Evolutionary conservation across 225 moss, liverwort and hornwort species (phyloP), one percentile per base, ranked within the genome.

Genomic region (Pleurozium schreberi): DNA sequence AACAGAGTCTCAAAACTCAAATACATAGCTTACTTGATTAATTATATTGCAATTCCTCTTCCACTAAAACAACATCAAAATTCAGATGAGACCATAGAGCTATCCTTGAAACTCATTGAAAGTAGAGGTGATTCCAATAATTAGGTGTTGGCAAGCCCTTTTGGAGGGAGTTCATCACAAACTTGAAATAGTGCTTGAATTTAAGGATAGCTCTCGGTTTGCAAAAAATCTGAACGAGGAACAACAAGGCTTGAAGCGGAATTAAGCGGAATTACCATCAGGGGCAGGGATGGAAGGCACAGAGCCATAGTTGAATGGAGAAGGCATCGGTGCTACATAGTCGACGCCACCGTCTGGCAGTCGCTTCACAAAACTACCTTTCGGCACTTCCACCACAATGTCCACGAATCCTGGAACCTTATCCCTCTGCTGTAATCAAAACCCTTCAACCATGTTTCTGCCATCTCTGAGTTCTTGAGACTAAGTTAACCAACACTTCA

Each of bases 321-420:
- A 94, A 91, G 95, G 95, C 85, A 95, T 55, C 27, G 95, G 95
- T 84, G 87, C 92, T 70, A 95, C 91, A 75, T 94, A 95, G 76
- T 95, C 95, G 31, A 95, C 85, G 33, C 85, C 89, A 71, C 95
- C 95, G 79, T 91, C 77, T 57, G 94, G 93, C 66, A 92, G 80
- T 64, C 95, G 85, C 91, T 95, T 95, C 91, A 95, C 94, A 57
- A 95, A 95, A 85, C 95, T 95, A 26, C 95, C 94, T 84, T 94
- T 93, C 65, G 95, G 91, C 83, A 95, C 95, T 88, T 95, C 94
- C 84, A 95, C 95, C 88, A 95, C 89, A 81, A 95, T 90, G 65
- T 94, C 92, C 89, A 95, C 94, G 69, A 91, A 93, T 74, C 87
- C 88, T 61, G 93, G 92, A 80, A 93, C 92, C 87, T 87, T 93